Conservation (phyloP, 495 filamentous ascomycete species). For the Xanthoparmelia taractica region DNA sequence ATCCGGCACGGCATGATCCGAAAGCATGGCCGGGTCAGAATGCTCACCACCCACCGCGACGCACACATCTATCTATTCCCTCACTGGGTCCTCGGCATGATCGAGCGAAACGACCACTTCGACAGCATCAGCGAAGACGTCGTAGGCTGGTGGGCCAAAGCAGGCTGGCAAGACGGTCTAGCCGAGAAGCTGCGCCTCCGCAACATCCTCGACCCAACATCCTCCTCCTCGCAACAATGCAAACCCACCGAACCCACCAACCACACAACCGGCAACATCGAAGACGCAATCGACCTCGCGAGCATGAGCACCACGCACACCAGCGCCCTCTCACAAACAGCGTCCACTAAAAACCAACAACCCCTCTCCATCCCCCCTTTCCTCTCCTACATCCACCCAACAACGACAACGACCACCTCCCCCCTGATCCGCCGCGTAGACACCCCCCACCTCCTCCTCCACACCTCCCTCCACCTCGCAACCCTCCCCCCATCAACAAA, state of each 20-base stretch:
- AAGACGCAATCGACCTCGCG: conserved; percentile 57
- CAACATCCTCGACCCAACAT: conserved; percentile 48
- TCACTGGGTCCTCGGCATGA: conserved; percentile 79
- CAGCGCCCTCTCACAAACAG: conserved; percentile 22
- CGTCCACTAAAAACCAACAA: conserved; percentile 8
- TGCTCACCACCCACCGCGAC: conserved; percentile 74
- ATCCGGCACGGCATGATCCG: conserved; percentile 64
- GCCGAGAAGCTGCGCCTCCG: conserved; percentile 66
- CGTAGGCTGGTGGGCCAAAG: conserved; percentile 90
- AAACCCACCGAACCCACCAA: conserved; percentile 34
- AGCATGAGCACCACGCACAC: conserved; percentile 50
- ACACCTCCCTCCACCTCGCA: conserved; percentile 76
- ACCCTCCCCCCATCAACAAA: conserved; percentile 63
- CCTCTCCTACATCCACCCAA: conserved; percentile 67
- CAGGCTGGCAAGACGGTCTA: conserved; percentile 78
- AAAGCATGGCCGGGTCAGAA: conserved; percentile 62
- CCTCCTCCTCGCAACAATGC: conserved; percentile 21
- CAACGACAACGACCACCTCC: conserved; percentile 31
- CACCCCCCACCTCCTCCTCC: conserved; percentile 69
- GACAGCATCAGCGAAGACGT: conserved; percentile 88
- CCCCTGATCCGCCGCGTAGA: conserved; percentile 81
- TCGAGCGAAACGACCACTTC: conserved; percentile 65
- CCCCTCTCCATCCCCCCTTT: conserved; percentile 55
- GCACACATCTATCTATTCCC: conserved; percentile 92
- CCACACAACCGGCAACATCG: conserved; percentile 36